Base-by-base conservation (phyloP, 768 basidiomycete species). In the Leccinellum rugosiceps region DNA sequence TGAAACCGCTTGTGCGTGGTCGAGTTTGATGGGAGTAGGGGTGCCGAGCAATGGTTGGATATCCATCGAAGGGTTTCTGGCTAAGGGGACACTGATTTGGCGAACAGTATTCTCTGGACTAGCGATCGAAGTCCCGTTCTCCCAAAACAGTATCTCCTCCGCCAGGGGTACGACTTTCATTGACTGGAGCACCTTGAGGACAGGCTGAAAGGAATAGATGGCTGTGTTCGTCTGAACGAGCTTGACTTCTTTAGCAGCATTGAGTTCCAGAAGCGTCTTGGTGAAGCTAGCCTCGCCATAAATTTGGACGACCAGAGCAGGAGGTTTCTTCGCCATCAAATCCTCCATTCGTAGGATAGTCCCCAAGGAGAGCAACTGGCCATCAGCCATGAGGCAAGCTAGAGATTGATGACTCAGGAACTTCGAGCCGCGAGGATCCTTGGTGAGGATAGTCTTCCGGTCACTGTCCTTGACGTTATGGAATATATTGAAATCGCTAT, bases 221-320 rank as follows among this genome's bases (percentile, higher is more conserved):
- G 84, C 83, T 0, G 82, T 82, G 62, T 87, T 79, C 25, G 86
- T 81, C 55, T 82, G 82, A 23, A 88, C 59, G 26, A 87, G 75
- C 25, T 75, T 73, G 28, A 83, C 62, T 6, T 71, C 53, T 14
- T 71, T 61, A 9, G 68, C 71, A 4, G 57, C 54, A 52, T 76
- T 77, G 21, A 86, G 64, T 28, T 63, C 65, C 8, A 74, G 55
- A 10, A 88, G 73, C 1, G 77, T 66, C 46, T 74, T 75, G 34
- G 63, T 62, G 4, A 74, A 73, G 25, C 71, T 76, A 25, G 68
- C 63, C 28, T 75, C 70, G 5, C 78, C 82, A 2, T 81, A 76
- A 13, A 88, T 60, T 52, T 83, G 81, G 7, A 89, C 68, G 11
- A 83, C 75, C 30, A 89, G 67, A 11, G 77, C 57, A 0, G 87